Evolutionary conservation across 2,329 filamentous ascomycete genomes (phyloP), one percentile per base, ranked within the genome.

Genomic region (Pyricularia grisea): DNA sequence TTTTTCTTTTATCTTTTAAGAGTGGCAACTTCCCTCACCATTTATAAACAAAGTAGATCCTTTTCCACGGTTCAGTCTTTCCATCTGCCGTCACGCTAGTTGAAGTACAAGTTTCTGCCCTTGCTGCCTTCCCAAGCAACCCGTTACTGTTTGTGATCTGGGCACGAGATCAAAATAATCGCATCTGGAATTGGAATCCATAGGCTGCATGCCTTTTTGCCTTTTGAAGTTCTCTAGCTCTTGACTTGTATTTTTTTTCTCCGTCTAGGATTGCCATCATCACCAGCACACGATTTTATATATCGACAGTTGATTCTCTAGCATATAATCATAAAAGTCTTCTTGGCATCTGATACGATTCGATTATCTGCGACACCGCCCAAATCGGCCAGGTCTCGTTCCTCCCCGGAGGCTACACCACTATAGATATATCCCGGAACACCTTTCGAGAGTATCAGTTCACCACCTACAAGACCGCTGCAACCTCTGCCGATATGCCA

Each of bases 401-500:
- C 25, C 25, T 28, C 25, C 27, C 27, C 5, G 12, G 10, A 20
- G 20, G 7, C 27, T 20, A 12, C 60, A 28, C 11, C 12, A 63
- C 3, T 28, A 28, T 28, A 30, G 30, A 27, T 17, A 28, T 4
- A 12, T 27, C 9, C 33, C 33, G 27, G 27, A 7, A 10, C 23
- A 7, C 12, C 9, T 27, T 20, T 20, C 23, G 28, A 28, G 58
- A 30, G 4, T 25, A 63, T 28, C 11, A 20, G 14, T 25, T 30
- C 25, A 20, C 12, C 25, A 63, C 60, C 60, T 28, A 63, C 60
- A 10, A 63, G 27, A 27, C 60, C 25, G 4, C 14, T 20, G 7
- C 25, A 20, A 10, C 14, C 25, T 28, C 6, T 7, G 68, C 11
- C 27, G 20, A 63, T 9, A 84, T 82, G 79, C 76, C 76, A 79